Base-by-base conservation (phyloP, 495 filamentous ascomycete species). In the Pyronema domesticum region DNA sequence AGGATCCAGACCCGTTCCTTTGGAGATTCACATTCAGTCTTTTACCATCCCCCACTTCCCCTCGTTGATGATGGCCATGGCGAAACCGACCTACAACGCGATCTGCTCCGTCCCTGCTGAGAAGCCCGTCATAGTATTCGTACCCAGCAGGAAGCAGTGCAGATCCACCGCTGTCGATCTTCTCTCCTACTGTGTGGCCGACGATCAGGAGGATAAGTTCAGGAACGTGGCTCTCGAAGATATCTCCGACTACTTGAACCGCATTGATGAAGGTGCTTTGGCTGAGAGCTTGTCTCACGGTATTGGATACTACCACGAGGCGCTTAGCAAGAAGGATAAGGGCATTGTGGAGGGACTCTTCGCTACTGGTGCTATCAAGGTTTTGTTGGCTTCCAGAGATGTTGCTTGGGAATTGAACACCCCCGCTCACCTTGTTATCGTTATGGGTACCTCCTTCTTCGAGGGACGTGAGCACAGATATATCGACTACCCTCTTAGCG, bases 371-470 rank as follows among this genome's bases (percentile, higher is more conserved):
- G 93, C 88, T 14, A 87, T 96, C 54, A 94, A 96, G 62, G 81
- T 96, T 19, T 69, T 99, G 58, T 71, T 99, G 50, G 91, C 89
- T 33, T 96, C 91, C 33, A 79, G 91, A 43, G 93, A 96, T 71
- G 84, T 87, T 34, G 94, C 88, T 70, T 99, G 91, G 91, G 91
- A 99, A 69, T 71, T 99, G 51, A 79, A 95, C 53, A 78, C 77
- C 61, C 86, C 77, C 2, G 89, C 87, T 13, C 87, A 95, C 66
- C 69, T 96, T 39, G 93, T 96, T 7, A 78, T 96, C 37, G 81
- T 95, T 18, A 96, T 96, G 93, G 87, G 86, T 17, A 99, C 93
- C n/a, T 93, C 96, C 63, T 99, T 87, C 68, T 99, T 89, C 54
- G 91, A 99, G 58, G 91, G 91, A 14, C 79, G 86, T 56, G 93